Evolutionary conservation across 495 filamentous ascomycete species (phyloP), one percentile per base, ranked within the genome.

Genomic region (Penicillium flavigenum): DNA sequence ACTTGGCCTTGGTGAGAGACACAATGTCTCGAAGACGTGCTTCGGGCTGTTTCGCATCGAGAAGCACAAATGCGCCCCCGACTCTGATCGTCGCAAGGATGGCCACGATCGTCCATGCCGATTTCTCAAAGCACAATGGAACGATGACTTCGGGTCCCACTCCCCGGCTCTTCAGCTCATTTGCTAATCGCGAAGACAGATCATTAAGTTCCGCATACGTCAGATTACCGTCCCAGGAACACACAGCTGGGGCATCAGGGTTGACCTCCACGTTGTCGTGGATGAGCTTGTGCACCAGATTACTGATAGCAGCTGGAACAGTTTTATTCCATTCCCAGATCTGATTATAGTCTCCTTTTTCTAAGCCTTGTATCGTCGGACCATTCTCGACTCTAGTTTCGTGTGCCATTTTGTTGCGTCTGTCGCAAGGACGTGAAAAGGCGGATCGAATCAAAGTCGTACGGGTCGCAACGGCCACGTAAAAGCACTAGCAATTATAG

Each of bases 31-130:
- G 63, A 47, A 82, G 64, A 17, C 83, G 73, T 5, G 71, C 72
- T 51, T 71, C 64, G 0, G 84, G 82, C 36, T 80, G 69, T 0
- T 65, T 65, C 4, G 76, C 71, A 60, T 85, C 80, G 12, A 86
- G 62, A 2, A 70, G 69, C 4, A 83, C 78, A 20, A 62, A 62
- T 1, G 47, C 47, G 12, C 47, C 47, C 12, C 47, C 77, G 11
- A 70, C 73, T 57, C 76, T 80, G 57, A 79, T 51, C 10, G 81
- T 69, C 0, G 70, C 76, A 11, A 76, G 58, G 42, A 75, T 67
- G 10, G 76, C 64, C 12, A 82, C 65, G 2, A 70, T 46, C 6
- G 70, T 66, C 75, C 74, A 79, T 7, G 68, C 62, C 0, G 76
- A 77, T 58, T 81, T 82, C 29, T 81, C 74, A 50, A 79, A 79